A percentile compares a stretch with the other conserved stretches of the same genome.
Evolutionary conservation across 2,329 filamentous ascomycete genomes (phyloP).

Genomic region (Seiridium cupressi): DNA sequence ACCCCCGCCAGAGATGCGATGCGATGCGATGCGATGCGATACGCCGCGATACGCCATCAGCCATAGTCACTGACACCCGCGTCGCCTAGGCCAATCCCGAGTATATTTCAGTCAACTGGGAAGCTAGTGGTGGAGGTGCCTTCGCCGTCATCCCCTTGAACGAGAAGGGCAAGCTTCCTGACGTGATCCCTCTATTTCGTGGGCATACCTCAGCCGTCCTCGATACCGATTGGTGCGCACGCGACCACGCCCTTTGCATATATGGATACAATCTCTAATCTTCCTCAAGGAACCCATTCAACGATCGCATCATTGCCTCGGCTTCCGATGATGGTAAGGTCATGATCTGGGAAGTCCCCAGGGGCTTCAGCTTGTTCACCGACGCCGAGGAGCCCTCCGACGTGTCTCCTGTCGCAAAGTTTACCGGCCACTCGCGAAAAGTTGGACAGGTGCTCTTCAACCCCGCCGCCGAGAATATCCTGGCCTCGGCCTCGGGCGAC

Average conservation of each 20-base stretch:
- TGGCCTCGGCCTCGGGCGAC: constrained; percentile 93
- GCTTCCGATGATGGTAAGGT: constrained; percentile 97
- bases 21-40: not conserved
- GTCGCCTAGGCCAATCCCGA: constrained; percentile 79
- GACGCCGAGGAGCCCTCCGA: constrained; percentile 83
- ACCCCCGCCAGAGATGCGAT: not conserved
- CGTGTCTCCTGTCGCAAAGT: constrained; percentile 75
- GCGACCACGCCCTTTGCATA: constrained; percentile 14
- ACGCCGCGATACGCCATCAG: constrained; percentile 5
- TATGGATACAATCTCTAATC: constrained; percentile 24
- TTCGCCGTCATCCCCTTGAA: constrained; percentile 92
- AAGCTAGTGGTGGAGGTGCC: constrained; percentile 90
- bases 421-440: constrained; percentile 89
- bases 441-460: constrained; percentile 98
- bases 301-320: constrained; percentile 89
- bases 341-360: constrained; percentile 92
- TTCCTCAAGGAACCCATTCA: constrained; percentile 80
- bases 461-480: constrained; percentile 89
- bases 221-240: constrained; percentile 87
- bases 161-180: constrained; percentile 87
- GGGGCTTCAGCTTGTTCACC: constrained; percentile 79
- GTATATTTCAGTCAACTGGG: constrained; percentile 98
- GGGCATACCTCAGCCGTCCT: constrained; percentile 94
- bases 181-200: constrained; percentile 90
- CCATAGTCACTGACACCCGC: constrained; percentile 14